Evolutionary conservation across 768 basidiomycete species (phyloP).

Genomic region (Mycena olivaceomarginata): DNA sequence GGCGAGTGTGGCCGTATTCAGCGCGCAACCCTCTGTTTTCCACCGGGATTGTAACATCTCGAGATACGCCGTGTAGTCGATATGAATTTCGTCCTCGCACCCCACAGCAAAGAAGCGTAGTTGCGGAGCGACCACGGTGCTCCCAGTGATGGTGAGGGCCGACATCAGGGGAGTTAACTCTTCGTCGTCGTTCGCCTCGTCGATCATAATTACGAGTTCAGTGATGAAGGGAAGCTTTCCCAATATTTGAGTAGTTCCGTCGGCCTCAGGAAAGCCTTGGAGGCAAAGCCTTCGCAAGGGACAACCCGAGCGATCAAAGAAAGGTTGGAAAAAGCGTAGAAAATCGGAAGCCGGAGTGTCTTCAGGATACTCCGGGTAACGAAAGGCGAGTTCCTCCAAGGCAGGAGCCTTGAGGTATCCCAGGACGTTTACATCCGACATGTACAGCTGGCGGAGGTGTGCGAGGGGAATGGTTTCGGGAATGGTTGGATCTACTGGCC

Average conservation of each 20-base stretch:
- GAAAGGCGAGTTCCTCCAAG: conserved; percentile 2
- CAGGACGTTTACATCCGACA: background rate
- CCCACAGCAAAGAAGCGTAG: background rate
- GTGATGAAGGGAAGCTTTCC: background rate
- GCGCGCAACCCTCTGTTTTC: background rate
- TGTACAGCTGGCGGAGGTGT: background rate
- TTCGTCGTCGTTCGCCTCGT: background rate
- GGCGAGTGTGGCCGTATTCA: background rate
- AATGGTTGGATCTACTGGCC: background rate
- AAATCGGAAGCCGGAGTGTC: background rate
- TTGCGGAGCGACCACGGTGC: background rate
- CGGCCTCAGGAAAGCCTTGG: too few relatives aligned
- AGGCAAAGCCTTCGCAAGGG: background rate
- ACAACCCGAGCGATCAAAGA: background rate
- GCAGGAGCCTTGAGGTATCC: background rate
- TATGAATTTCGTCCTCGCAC: background rate
- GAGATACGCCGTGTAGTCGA: conserved; percentile 1
- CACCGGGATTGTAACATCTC: background rate
- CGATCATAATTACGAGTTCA: background rate
- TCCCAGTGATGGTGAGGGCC: background rate
- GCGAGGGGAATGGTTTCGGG: background rate
- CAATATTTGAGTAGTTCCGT: background rate
- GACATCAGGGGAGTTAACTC: background rate
- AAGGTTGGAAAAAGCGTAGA: background rate
- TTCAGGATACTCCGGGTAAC: background rate